phyloP scores from a whole-genome alignment of 805 yeast species.

The Scheffersomyces lignosus region DNA sequence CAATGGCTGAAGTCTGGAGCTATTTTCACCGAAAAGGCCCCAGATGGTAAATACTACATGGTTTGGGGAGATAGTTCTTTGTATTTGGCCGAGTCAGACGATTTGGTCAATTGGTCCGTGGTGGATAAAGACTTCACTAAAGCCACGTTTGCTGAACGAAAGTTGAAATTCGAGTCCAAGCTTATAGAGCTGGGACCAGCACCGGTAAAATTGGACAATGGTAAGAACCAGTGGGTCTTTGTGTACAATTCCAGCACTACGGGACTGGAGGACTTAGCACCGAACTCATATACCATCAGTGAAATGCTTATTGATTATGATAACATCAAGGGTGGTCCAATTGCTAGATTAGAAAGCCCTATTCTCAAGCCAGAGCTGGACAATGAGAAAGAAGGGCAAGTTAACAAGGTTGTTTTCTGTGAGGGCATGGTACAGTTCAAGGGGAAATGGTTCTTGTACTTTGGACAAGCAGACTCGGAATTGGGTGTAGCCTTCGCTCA shows the following conservation, averaged over 20 bases:
- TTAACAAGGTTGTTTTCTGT: conserved; percentile 42
- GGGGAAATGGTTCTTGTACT: conserved; percentile 42
- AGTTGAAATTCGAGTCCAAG: conserved; percentile 31
- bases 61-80: conserved; percentile 44
- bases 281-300: conserved; percentile 34
- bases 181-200: conserved; percentile 45
- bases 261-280: conserved; percentile 31
- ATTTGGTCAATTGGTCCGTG: conserved; percentile 34
- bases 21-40: conserved; percentile 29
- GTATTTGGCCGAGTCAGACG: conserved; percentile 36
- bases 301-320: conserved; percentile 45
- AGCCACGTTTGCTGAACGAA: conserved; percentile 27
- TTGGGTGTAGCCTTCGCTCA: conserved; percentile 41
- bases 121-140: conserved; percentile 16
- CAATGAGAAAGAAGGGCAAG: conserved; percentile 41
- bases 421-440: conserved; percentile 44
- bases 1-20: conserved; percentile 47
- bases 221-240: conserved; percentile 34
- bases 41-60: conserved; percentile 41
- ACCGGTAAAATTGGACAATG: conserved; percentile 35
- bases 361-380: conserved; percentile 31
- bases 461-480: conserved; percentile 44
- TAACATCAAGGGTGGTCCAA: conserved; percentile 31
- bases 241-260: conserved; percentile 40
- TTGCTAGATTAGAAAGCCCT: conserved; percentile 39